phyloP scores from a whole-genome alignment of 2,329 filamentous ascomycete species.

The Trichoderma gracile region DNA sequence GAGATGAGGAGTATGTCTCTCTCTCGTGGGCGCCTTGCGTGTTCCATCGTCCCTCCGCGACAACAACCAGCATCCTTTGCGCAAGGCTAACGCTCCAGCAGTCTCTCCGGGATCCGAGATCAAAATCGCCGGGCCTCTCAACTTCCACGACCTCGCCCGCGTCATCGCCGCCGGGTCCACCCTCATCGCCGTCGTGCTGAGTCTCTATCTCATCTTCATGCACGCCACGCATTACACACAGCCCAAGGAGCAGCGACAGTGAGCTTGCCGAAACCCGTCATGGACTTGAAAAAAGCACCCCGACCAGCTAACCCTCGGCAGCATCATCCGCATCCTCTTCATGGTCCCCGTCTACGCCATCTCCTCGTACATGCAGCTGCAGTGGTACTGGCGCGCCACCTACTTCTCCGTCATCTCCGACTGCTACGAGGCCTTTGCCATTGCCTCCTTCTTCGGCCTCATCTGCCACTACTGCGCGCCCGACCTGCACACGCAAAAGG shows the following conservation, averaged over 20 bases:
- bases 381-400: constrained; percentile 73
- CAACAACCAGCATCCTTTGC: background rate
- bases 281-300: no score
- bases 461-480: constrained; percentile 79
- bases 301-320: constrained; percentile 37
- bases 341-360: constrained; percentile 83
- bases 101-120: constrained; percentile 46
- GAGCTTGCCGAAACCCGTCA: constrained; percentile 31
- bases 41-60: background rate
- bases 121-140: constrained; percentile 49
- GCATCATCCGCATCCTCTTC: constrained; percentile 83
- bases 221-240: constrained; percentile 63
- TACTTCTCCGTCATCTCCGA: constrained; percentile 81
- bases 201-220: constrained; percentile 58
- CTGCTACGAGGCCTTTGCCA: constrained; percentile 87
- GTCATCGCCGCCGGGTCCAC: constrained; percentile 52
- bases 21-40: background rate
- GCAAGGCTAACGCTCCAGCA: constrained; percentile 30
- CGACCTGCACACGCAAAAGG: constrained; percentile 76
- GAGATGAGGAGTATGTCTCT: constrained; percentile 44
- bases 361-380: constrained; percentile 71
- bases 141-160: constrained; percentile 57
- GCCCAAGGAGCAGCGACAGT: constrained; percentile 61
- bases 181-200: constrained; percentile 53
- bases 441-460: constrained; percentile 81